phyloP scores from a whole-genome alignment of 2,329 filamentous ascomycete species.

The Exophiala aquamarina region DNA sequence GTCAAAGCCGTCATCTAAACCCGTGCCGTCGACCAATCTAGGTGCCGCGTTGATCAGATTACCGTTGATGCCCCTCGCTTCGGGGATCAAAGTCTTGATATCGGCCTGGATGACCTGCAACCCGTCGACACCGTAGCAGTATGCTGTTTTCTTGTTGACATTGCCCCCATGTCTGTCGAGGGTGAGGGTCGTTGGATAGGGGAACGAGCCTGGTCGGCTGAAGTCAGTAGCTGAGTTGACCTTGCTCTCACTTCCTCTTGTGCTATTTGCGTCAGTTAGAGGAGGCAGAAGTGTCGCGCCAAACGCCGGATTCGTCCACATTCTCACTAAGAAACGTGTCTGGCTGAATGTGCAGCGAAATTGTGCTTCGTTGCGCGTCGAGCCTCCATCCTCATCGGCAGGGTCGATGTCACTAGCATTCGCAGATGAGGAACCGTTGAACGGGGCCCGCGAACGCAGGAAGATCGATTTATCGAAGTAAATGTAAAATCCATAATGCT shows the following conservation, averaged over 20 bases:
- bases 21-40: slow-evolving; percentile 40
- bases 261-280: slow-evolving; percentile 17
- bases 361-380: slow-evolving; percentile 44
- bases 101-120: slow-evolving; percentile 47
- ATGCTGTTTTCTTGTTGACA: slow-evolving; percentile 55
- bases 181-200: slow-evolving; percentile 61
- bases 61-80: slow-evolving; percentile 53
- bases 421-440: slow-evolving; percentile 16
- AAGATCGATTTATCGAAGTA: slow-evolving; percentile 90
- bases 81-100: slow-evolving; percentile 49
- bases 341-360: slow-evolving; percentile 60
- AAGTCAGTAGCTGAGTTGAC: slow-evolving; percentile 46
- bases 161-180: slow-evolving; percentile 61
- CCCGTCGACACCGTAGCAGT: slow-evolving; percentile 59
- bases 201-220: slow-evolving; percentile 57
- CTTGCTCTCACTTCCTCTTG: slow-evolving; percentile 20
- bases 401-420: slow-evolving; percentile 33
- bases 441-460: slow-evolving; percentile 43
- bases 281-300: slow-evolving; percentile 30
- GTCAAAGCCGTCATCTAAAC: slow-evolving; percentile 19
- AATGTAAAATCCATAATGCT: slow-evolving; percentile 92
- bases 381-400: slow-evolving; percentile 51
- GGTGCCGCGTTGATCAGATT: slow-evolving; percentile 51
- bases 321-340: slow-evolving; percentile 61
- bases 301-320: slow-evolving; percentile 57